These are phyloP conservation scores for Trichoderma harzianum DNA, from an alignment of 2,329 filamentous ascomycete genomes.

Conservation along the genomic window DNA sequence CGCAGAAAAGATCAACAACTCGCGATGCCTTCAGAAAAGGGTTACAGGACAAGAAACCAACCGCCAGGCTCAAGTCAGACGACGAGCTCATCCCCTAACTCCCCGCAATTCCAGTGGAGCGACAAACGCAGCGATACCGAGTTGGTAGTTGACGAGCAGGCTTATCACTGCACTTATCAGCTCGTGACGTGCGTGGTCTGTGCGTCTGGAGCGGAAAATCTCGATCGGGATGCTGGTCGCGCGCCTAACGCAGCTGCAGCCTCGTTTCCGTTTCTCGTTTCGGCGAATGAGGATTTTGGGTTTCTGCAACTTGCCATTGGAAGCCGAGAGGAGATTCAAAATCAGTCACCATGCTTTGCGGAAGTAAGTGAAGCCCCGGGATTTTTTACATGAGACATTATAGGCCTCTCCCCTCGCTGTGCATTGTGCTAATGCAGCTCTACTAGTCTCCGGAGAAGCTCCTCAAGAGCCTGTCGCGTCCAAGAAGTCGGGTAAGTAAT, in stretches of 20 bases:
- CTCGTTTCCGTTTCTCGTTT: background rate
- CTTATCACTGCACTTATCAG: conserved; percentile 14
- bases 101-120: conserved; percentile 20
- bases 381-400: no score
- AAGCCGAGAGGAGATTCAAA: conserved; percentile 26
- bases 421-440: conserved; percentile 21
- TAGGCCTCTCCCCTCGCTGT: background rate
- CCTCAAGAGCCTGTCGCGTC: conserved; percentile 93
- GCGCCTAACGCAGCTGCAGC: conserved; percentile 7
- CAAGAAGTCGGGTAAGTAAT: conserved; percentile 76
- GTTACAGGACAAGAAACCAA: background rate
- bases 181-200: conserved; percentile 18
- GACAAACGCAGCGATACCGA: conserved; percentile 29
- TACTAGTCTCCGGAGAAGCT: conserved; percentile 92
- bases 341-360: conserved; percentile 45
- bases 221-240: conserved; percentile 21
- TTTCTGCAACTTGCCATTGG: conserved; percentile 27
- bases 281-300: background rate
- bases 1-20: background rate
- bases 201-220: conserved; percentile 24
- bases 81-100: conserved; percentile 8
- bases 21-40: background rate
- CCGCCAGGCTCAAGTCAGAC: background rate
- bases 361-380: conserved; percentile 36
- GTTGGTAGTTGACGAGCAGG: background rate